phyloP scores from a whole-genome alignment of 805 yeast genomes.

The Candida oleophila region DNA sequence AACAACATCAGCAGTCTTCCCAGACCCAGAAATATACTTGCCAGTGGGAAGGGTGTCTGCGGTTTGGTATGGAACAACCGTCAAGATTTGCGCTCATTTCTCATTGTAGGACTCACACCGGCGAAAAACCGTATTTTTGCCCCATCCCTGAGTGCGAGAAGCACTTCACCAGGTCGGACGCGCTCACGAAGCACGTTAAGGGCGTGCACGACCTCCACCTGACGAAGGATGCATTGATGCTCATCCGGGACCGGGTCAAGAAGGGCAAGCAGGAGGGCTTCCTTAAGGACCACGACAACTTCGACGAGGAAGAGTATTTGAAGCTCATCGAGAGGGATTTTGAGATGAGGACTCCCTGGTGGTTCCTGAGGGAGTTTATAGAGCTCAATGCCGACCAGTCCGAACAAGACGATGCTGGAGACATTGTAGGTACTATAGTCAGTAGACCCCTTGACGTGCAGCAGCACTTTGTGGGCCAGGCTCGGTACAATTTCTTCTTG shows the following conservation, averaged over 20 bases:
- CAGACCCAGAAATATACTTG: conserved; percentile 46
- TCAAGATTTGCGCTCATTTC: conserved; percentile 58
- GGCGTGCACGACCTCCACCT: conserved; percentile 56
- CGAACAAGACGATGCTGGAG: conserved; percentile 12
- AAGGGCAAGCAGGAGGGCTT: conserved; percentile 27
- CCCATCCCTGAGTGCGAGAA: conserved; percentile 64
- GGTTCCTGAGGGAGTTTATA: conserved; percentile 33
- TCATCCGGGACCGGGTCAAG: conserved; percentile 28
- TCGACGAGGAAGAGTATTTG: conserved; percentile 27
- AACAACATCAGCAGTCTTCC: conserved; percentile 2
- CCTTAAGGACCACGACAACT: conserved; percentile 8
- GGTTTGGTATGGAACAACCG: conserved; percentile 51
- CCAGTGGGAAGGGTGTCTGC: conserved; percentile 59
- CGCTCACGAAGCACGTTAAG: conserved; percentile 61
- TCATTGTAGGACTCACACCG: conserved; percentile 65
- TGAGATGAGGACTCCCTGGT: conserved; percentile 40
- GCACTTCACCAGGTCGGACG: conserved; percentile 58
- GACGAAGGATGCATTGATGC: conserved; percentile 30
- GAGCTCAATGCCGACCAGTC: conserved; percentile 17
- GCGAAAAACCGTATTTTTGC: conserved; percentile 66
- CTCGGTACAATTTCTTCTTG: conserved; percentile 26
- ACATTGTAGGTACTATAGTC: conserved; percentile 17
- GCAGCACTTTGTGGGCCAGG: conserved; percentile 32
- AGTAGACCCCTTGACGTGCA: conserved; percentile 20
- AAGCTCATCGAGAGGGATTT: conserved; percentile 32